Percentiles rank a stretch among this genome's conserved stretches.
Conservation (phyloP, 108 stramenopile genomes). For the Pseudonitzschia multiseries region DNA sequence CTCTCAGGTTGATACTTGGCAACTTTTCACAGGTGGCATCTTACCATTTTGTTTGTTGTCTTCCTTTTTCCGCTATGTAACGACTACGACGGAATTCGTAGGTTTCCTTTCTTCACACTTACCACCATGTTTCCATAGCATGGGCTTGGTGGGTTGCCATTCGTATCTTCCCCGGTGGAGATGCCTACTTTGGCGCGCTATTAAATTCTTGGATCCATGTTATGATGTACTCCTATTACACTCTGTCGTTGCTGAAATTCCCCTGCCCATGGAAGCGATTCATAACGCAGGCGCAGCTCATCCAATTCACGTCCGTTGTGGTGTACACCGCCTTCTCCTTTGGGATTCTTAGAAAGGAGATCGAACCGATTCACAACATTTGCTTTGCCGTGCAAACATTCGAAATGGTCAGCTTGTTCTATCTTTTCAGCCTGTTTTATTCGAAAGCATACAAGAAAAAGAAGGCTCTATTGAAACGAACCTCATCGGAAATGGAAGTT, state of each 20-base stretch:
- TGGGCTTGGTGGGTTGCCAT: slow-evolving; percentile 95
- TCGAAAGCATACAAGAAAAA: slow-evolving; percentile 71
- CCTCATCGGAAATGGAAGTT: neutral
- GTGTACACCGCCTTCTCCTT: slow-evolving; percentile 59
- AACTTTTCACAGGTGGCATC: neutral
- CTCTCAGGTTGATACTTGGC: too few relatives aligned
- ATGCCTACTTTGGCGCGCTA: slow-evolving; percentile 96
- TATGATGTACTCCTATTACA: slow-evolving; percentile 99
- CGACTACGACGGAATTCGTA: slow-evolving; percentile 18
- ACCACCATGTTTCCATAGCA: slow-evolving; percentile 96
- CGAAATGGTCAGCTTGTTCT: slow-evolving; percentile 88
- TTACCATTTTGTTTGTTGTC: neutral
- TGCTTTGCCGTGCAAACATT: slow-evolving; percentile 66
- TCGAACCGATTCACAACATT: slow-evolving; percentile 47
- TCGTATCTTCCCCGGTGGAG: slow-evolving; percentile 82
- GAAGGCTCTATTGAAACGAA: slow-evolving; percentile 18
- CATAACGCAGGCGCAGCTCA: slow-evolving; percentile 90
- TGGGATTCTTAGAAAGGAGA: slow-evolving; percentile 30
- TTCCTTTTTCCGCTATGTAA: neutral
- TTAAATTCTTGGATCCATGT: slow-evolving; percentile 97
- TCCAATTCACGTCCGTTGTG: slow-evolving; percentile 96
- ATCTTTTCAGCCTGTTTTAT: slow-evolving; percentile 80
- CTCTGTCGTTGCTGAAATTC: slow-evolving; percentile 65
- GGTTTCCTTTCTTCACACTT: slow-evolving; percentile 98
- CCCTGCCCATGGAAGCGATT: slow-evolving; percentile 91